phyloP scores from a whole-genome alignment of 139 green algal species.

The Chlamydomonas sp. region DNA sequence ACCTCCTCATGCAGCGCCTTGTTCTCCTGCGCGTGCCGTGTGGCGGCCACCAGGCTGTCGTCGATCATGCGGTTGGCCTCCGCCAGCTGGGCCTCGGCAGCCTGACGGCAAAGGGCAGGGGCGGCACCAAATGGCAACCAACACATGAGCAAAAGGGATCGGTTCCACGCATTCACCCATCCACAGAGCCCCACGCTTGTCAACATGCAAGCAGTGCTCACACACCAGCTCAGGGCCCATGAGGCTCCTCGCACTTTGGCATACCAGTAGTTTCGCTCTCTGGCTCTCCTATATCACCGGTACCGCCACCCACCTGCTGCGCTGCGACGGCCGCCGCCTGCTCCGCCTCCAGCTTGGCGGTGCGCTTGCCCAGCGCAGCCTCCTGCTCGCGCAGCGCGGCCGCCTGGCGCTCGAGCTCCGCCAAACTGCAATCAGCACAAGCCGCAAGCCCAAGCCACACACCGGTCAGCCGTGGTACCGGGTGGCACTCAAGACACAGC shows the following conservation, averaged over 20 bases:
- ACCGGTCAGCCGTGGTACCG: neutral
- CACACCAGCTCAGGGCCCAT: too few relatives aligned
- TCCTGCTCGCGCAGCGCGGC: slow-evolving; percentile 29
- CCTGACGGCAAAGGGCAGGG: neutral
- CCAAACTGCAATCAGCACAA: neutral
- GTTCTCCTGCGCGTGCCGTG: slow-evolving; percentile 50
- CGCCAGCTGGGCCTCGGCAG: slow-evolving; percentile 30
- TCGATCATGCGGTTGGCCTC: slow-evolving; percentile 47
- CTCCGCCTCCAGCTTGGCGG: slow-evolving; percentile 11
- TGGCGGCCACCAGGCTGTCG: slow-evolving; percentile 46
- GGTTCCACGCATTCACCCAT: too few relatives aligned
- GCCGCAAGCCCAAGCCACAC: neutral
- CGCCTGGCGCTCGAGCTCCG: neutral
- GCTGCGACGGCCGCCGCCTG: slow-evolving; percentile 24
- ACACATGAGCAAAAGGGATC: too few relatives aligned
- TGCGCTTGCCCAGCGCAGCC: neutral
- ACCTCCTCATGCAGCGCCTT: slow-evolving; percentile 42
- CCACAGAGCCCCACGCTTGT: too few relatives aligned
- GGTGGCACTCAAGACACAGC: neutral
- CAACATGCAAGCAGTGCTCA: too few relatives aligned
- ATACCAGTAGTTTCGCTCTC: too few relatives aligned
- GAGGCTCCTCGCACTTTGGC: too few relatives aligned
- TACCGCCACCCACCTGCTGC: too few relatives aligned
- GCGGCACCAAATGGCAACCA: too few relatives aligned
- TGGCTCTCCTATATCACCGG: too few relatives aligned